These are phyloP conservation scores for Lachnellula willkommii DNA, from an alignment of 2,329 filamentous ascomycete genomes.

Conservation along the genomic window DNA sequence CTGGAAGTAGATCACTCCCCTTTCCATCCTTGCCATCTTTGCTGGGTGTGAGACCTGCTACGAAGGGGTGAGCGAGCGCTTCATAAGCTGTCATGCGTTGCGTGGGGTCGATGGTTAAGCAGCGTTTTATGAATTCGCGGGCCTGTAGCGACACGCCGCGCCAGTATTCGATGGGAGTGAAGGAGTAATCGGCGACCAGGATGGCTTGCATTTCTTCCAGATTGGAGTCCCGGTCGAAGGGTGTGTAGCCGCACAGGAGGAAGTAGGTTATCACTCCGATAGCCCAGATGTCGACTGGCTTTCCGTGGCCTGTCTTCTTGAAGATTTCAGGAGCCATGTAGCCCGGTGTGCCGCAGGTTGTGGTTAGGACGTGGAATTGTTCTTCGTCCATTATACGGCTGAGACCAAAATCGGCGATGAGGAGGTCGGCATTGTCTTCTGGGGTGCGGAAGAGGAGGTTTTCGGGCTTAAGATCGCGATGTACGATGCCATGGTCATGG, in stretches of 20 bases:
- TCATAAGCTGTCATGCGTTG: conserved; percentile 88
- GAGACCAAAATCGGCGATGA: conserved; percentile 95
- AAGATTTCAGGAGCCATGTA: conserved; percentile 99
- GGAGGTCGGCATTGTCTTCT: conserved; percentile 92
- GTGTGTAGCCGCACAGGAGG: conserved; percentile 93
- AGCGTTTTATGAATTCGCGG: conserved; percentile 87
- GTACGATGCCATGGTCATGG: conserved; percentile 97
- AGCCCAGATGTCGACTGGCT: conserved; percentile 97
- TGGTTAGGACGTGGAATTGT: conserved; percentile 95
- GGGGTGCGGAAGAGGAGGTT: conserved; percentile 95
- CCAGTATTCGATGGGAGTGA: conserved; percentile 95
- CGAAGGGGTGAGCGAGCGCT: conserved; percentile 61
- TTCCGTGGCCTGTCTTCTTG: conserved; percentile 96
- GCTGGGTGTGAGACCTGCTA: conserved; percentile 45
- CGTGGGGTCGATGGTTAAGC: conserved; percentile 82
- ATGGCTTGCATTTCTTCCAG: conserved; percentile 99
- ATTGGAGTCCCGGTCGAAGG: conserved; percentile 95
- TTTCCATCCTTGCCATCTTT: conserved; percentile 38
- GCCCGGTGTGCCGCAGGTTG: conserved; percentile 93
- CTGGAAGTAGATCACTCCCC: conserved; percentile 60
- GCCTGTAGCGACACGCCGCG: conserved; percentile 80
- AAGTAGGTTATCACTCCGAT: conserved; percentile 99
- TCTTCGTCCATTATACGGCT: conserved; percentile 98
- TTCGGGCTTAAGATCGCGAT: conserved; percentile 95
- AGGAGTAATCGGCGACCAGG: conserved; percentile 90